phyloP scores from a whole-genome alignment of 495 filamentous ascomycete species.

The Gamarada debralockiae region DNA sequence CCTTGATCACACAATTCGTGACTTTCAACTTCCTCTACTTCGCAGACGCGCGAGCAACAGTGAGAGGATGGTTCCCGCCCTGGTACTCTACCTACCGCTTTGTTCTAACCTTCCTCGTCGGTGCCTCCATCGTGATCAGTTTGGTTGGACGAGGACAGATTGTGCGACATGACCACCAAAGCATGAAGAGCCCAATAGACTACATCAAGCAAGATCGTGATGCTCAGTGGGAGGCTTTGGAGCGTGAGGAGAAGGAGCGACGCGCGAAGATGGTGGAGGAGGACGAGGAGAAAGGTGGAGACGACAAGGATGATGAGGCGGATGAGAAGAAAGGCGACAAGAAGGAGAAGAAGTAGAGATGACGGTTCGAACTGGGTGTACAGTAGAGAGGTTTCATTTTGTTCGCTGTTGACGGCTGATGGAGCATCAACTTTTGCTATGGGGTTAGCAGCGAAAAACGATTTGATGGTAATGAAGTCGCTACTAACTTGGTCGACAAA shows the following conservation, averaged over 20 bases:
- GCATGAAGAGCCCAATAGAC: slow-evolving; percentile 46
- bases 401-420: too few species aligned
- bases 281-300: slow-evolving; percentile 29
- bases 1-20: slow-evolving; percentile 84
- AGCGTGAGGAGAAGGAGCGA: slow-evolving; percentile 56
- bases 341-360: slow-evolving; percentile 10
- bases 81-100: slow-evolving; percentile 97
- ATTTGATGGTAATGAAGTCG: too few species aligned
- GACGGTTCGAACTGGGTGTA: not conserved
- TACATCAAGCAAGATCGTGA: slow-evolving; percentile 62
- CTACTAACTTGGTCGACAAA: too few species aligned
- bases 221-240: slow-evolving; percentile 49
- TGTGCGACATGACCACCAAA: slow-evolving; percentile 43
- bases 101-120: slow-evolving; percentile 91
- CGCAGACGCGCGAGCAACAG: slow-evolving; percentile 72
- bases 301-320: slow-evolving; percentile 31
- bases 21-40: slow-evolving; percentile 90
- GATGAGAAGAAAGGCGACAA: slow-evolving; percentile 22
- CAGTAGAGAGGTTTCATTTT: too few species aligned
- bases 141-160: slow-evolving; percentile 87
- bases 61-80: slow-evolving; percentile 74
- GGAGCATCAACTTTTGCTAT: too few species aligned
- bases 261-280: slow-evolving; percentile 37
- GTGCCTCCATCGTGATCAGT: slow-evolving; percentile 78
- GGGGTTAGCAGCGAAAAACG: too few species aligned